Base-by-base conservation (phyloP, 2,329 filamentous ascomycete genomes). In the Ceratocystis smalleyi region DNA sequence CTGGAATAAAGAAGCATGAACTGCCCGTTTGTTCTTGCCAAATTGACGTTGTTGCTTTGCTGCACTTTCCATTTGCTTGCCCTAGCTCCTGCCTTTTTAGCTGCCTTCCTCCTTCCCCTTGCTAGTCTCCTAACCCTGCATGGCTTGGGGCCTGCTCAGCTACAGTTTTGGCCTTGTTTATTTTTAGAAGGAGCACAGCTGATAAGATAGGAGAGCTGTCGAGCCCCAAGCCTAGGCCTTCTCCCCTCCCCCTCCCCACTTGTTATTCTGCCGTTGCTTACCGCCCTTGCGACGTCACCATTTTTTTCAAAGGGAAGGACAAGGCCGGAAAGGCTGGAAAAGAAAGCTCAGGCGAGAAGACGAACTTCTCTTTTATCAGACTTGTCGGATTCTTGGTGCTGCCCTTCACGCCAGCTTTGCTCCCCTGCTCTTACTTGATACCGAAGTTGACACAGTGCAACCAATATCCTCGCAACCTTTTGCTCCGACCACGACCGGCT, bases 231-330 rank as follows among this genome's bases (percentile, higher is more conserved):
- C 35, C 32, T 35, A 35, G 8, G 10, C 32, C 32, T 35, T 35
- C 32, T 35, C 32, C 32, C 8, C 35, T 40, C 35, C 35, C 35
- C 35, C 35, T 5, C 57, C 57, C 35, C 57, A 60, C 57, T 32
- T 24, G 35, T 27, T 24, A 45, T 61, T 61, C 59, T 61, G 59
- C 60, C 64, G 35, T 32, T 5, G 6, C 43, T 54, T 24, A 59
- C 59, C 32, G 43, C 59, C 45, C 40, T 43, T 24, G 59, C 49
- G 47, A 54, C 43, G 59, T 54, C 60, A 43, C 60, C n/a, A 22
- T 45, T 57, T 40, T 55, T 63, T 47, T 43, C 2, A 1, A 40
- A 61, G 59, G 0, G 35, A 15, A 63, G 5, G 51, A 24, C 47
- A n/a, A n/a, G n/a, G 7, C 7, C 47, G 47, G 6, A 19, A 12